Evolutionary conservation across 1,284 basidiomycete species (phyloP), one percentile per base, ranked within the genome.

Genomic region (Xerocomus minutiporus): DNA sequence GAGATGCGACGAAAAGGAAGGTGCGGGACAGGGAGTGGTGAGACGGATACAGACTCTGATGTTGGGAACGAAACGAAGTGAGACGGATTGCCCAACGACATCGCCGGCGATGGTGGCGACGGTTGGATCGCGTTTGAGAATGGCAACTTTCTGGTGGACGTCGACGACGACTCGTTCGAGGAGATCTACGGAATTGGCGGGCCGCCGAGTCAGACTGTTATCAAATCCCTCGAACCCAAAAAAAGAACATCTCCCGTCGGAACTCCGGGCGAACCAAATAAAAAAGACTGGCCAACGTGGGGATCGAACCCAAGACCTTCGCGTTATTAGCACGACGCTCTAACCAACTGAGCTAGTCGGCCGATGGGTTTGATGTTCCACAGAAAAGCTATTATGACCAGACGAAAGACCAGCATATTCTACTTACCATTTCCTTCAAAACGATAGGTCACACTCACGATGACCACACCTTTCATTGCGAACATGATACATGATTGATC

Each of bases 1-100:
- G 88, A 90, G 55, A 90, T 90, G 41, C 88, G 76, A 50, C 88
- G 80, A 64, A 90, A 90, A 8, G 87, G 86, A 59, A 79, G 75
- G 61, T 82, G 73, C 1, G 76, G 73, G 7, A 69, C 23, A 51
- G 68, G 64, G 49, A 65, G 60, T n/a, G 60, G 61, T 5, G 54
- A 42, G 31, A 31, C 34, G 34, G 65, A 53, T 20, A 47, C 48
- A 2, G 60, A 58, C 42, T 67, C 65, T 31, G 65, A 65, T 6
- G 60, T 67, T 39, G 65, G 67, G 35, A 67, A 67, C 2, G 54
- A 67, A 31, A 67, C 61, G 12, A 65, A 46, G 12, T 52, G 53
- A 11, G 63, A 42, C 5, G 46, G 31, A 9, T 45, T 49, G 3
- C 31, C 52, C 39, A 51, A 57, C 41, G 58, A 60, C 63, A 64